Conservation (phyloP, 2,329 filamentous ascomycete species). For the Pseudocercospora musae region DNA sequence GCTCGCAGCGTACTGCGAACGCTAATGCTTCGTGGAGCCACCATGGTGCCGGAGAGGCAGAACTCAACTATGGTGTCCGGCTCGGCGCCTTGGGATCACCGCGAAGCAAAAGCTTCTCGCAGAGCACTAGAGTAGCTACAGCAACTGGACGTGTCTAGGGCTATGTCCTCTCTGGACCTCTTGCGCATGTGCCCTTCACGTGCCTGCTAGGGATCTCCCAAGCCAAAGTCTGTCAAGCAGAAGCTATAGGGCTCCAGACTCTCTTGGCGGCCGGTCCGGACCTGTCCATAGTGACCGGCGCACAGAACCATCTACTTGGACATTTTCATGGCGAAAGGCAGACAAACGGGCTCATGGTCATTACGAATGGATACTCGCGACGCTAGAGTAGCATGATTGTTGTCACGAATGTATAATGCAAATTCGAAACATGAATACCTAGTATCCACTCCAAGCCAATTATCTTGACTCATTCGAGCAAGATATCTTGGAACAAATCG, state of each 20-base stretch:
- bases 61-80: neutral
- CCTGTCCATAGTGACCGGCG: neutral
- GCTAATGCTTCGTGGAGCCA: too few species aligned
- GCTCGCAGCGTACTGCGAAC: too few species aligned
- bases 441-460: too few species aligned
- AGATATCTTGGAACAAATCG: too few species aligned
- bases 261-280: neutral
- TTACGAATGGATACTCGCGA: neutral
- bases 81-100: neutral
- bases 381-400: neutral
- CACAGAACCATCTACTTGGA: neutral
- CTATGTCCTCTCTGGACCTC: neutral
- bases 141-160: neutral
- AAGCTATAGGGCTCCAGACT: neutral
- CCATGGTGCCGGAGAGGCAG: too few species aligned
- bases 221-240: neutral
- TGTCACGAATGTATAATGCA: neutral
- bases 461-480: too few species aligned
- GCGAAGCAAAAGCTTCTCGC: neutral
- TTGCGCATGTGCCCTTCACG: neutral
- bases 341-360: neutral
- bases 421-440: too few species aligned
- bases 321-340: neutral
- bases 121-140: neutral
- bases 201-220: neutral